Percentiles rank a stretch among this genome's conserved stretches.
Conservation (phyloP, 2,329 filamentous ascomycete genomes). For the Penicillium sp. region DNA sequence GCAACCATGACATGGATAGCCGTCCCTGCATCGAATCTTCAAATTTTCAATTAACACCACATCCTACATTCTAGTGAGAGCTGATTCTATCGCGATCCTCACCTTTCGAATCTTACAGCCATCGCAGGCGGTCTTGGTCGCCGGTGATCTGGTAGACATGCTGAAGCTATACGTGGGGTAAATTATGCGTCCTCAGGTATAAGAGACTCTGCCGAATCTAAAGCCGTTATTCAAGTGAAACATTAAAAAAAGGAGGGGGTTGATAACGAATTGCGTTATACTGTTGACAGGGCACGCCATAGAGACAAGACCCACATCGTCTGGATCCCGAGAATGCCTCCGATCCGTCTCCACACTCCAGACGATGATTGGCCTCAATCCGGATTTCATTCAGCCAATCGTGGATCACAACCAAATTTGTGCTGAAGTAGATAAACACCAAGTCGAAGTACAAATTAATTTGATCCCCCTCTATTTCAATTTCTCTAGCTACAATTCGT, state of each 20-base stretch:
- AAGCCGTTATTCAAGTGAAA: no score
- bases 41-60: neutral
- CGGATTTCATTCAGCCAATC: neutral
- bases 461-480: neutral
- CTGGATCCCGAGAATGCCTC: neutral
- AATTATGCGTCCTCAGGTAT: neutral
- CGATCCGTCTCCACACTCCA: neutral
- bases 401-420: neutral
- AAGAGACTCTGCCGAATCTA: no score
- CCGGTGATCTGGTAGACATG: neutral
- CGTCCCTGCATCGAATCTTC: neutral
- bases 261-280: neutral
- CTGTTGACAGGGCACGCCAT: neutral
- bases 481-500: neutral
- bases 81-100: neutral
- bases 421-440: neutral
- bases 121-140: neutral
- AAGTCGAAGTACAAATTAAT: neutral
- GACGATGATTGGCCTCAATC: neutral
- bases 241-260: no score
- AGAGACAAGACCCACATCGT: neutral
- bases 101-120: neutral
- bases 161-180: neutral
- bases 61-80: neutral
- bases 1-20: conserved; percentile 24